Conservation (phyloP, 257 asterid genomes). For the Solanum virginianum region DNA sequence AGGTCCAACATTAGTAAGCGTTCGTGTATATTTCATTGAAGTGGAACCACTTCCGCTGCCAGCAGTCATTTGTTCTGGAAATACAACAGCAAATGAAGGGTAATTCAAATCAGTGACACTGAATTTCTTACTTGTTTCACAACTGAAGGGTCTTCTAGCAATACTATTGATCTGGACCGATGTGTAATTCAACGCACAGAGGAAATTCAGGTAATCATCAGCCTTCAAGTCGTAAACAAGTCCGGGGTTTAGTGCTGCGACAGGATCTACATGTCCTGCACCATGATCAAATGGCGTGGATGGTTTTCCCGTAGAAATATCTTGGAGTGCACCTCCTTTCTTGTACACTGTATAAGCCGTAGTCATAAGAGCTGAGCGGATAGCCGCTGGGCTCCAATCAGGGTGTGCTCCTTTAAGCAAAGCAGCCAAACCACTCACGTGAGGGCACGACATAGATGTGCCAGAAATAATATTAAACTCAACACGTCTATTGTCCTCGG, state of each 20-base stretch:
- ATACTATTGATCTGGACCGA: not conserved
- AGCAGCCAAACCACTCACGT: constrained; percentile 47
- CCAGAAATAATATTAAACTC: constrained; percentile 51
- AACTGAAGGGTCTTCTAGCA: constrained; percentile 1
- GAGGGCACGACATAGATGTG: constrained; percentile 64
- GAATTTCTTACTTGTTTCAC: not conserved
- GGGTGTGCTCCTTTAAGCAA: constrained; percentile 52
- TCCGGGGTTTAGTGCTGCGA: constrained; percentile 43
- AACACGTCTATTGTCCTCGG: constrained; percentile 25
- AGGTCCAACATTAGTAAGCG: constrained; percentile 4
- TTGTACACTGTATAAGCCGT: constrained; percentile 44
- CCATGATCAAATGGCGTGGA: constrained; percentile 49
- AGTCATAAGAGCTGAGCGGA: constrained; percentile 58
- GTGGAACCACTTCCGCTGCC: not conserved
- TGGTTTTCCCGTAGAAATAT: constrained; percentile 28
- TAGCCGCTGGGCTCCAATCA: constrained; percentile 54
- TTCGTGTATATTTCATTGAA: not conserved
- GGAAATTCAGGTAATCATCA: constrained; percentile 39
- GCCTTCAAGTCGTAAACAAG: constrained; percentile 38
- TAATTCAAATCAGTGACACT: constrained; percentile 1
- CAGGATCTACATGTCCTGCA: constrained; percentile 56
- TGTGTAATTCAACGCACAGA: constrained; percentile 34
- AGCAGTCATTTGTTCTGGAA: not conserved
- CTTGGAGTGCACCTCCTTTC: constrained; percentile 29
- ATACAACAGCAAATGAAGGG: constrained; percentile 9